phyloP scores from a whole-genome alignment of 163 green algal genomes.

The Chlamydomonas reinhardtii region DNA sequence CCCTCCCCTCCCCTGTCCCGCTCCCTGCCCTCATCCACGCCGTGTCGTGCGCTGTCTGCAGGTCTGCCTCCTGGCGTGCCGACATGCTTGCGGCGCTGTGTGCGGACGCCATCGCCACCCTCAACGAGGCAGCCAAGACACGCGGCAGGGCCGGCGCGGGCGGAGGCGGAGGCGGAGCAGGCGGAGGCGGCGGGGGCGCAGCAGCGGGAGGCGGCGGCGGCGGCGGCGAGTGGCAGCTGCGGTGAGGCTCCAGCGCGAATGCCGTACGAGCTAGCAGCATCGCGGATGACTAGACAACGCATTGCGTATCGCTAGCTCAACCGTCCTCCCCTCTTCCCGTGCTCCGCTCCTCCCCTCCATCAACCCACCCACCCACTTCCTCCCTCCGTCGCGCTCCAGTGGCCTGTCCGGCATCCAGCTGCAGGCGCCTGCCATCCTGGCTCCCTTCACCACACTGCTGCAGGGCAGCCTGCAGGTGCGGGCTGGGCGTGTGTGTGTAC shows the following conservation, averaged over 20 bases:
- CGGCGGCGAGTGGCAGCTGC: conserved; percentile 9
- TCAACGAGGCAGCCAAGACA: conserved; percentile 46
- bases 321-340: no score
- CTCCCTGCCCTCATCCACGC: no score
- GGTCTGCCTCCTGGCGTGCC: conserved; percentile 59
- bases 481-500: not conserved
- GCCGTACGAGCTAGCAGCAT: no score
- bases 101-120: conserved; percentile 49
- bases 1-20: no score
- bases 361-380: no score
- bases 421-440: conserved; percentile 10
- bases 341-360: no score
- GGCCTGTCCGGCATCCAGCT: conserved; percentile 26
- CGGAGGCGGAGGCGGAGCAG: not conserved
- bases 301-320: no score
- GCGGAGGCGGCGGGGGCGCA: not conserved
- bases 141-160: not conserved
- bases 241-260: not conserved
- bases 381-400: not conserved
- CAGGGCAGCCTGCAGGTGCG: conserved; percentile 33
- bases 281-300: no score
- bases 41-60: no score
- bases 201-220: not conserved
- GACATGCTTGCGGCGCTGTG: conserved; percentile 54
- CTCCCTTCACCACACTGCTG: conserved; percentile 45